A percentile compares a stretch with the other conserved stretches of the same genome.
Conservation (phyloP, 192 early-diverging fungal genomes). For the Coemansia sp. region DNA sequence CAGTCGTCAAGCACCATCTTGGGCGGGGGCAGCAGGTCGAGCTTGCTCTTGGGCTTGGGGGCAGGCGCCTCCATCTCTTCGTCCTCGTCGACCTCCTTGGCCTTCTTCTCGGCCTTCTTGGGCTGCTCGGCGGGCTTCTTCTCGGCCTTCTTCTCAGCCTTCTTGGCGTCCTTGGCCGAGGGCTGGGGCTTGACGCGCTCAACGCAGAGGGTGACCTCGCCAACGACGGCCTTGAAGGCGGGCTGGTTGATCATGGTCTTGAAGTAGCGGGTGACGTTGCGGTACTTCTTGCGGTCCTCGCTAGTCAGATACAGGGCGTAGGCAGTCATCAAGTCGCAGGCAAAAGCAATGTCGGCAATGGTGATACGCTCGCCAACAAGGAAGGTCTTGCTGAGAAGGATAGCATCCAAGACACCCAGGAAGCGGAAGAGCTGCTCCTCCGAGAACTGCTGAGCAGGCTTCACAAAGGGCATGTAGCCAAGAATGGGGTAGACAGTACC, state of each 20-base stretch:
- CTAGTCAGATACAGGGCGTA: conserved; percentile 54
- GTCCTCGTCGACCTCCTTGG: conserved; percentile 55
- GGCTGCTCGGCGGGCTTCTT: too few species aligned
- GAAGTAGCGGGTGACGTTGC: conserved; percentile 93
- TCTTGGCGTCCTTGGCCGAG: conserved; percentile 59
- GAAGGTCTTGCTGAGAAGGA: conserved; percentile 84
- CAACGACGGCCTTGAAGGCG: conserved; percentile 79
- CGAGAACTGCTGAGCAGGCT: conserved; percentile 66
- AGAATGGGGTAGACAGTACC: conserved; percentile 54
- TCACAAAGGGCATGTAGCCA: conserved; percentile 49
- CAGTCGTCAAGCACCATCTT: conserved; percentile 85
- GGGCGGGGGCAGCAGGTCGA: conserved; percentile 83
- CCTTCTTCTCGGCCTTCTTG: too few species aligned
- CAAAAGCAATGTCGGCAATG: conserved; percentile 82
- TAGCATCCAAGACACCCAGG: conserved; percentile 70
- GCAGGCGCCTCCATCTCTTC: conserved; percentile 61
- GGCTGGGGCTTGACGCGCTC: conserved; percentile 43
- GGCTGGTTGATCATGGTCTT: conserved; percentile 79
- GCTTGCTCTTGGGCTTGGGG: conserved; percentile 89
- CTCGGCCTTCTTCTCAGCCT: conserved; percentile 55
- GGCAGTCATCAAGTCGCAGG: conserved; percentile 38
- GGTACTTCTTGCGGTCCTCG: conserved; percentile 78
- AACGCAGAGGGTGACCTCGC: conserved; percentile 67
- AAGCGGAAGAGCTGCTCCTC: conserved; percentile 65
- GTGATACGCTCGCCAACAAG: conserved; percentile 92